phyloP scores from a whole-genome alignment of 2,329 filamentous ascomycete species.

The Knufia fluminis region DNA sequence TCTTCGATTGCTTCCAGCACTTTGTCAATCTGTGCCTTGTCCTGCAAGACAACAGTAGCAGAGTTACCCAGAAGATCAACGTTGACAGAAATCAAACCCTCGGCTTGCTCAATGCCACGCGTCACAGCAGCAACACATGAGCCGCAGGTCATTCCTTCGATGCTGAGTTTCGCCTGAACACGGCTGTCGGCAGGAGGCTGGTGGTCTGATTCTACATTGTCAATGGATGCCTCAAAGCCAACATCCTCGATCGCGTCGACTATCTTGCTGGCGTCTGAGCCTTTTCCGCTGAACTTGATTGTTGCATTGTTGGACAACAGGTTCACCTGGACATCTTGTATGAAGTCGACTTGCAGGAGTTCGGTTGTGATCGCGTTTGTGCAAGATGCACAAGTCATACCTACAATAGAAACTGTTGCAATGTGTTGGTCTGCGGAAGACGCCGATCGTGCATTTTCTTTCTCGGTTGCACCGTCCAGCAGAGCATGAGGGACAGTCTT shows the following conservation, averaged over 20 bases:
- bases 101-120: conserved; percentile 35
- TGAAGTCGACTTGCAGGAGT: conserved; percentile 49
- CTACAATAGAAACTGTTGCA: conserved; percentile 45
- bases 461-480: background rate
- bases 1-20: conserved; percentile 46
- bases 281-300: conserved; percentile 46
- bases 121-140: conserved; percentile 45
- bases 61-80: conserved; percentile 45
- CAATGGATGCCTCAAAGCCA: conserved; percentile 39
- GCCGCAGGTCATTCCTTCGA: conserved; percentile 51
- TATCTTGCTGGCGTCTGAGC: conserved; percentile 38
- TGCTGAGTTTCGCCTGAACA: conserved; percentile 38
- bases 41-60: conserved; percentile 40
- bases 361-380: conserved; percentile 53
- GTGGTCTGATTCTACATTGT: conserved; percentile 24
- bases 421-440: conserved; percentile 6
- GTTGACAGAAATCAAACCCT: conserved; percentile 39
- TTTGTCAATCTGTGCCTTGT: conserved; percentile 35
- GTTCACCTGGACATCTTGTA: conserved; percentile 52
- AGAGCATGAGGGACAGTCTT: no score
- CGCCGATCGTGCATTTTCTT: background rate
- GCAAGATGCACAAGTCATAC: conserved; percentile 67
- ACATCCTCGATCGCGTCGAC: conserved; percentile 42
- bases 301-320: conserved; percentile 59
- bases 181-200: conserved; percentile 11